These are phyloP conservation scores for Desmodesmus armatus DNA, from an alignment of 139 green algal species.

Conservation along the genomic window DNA sequence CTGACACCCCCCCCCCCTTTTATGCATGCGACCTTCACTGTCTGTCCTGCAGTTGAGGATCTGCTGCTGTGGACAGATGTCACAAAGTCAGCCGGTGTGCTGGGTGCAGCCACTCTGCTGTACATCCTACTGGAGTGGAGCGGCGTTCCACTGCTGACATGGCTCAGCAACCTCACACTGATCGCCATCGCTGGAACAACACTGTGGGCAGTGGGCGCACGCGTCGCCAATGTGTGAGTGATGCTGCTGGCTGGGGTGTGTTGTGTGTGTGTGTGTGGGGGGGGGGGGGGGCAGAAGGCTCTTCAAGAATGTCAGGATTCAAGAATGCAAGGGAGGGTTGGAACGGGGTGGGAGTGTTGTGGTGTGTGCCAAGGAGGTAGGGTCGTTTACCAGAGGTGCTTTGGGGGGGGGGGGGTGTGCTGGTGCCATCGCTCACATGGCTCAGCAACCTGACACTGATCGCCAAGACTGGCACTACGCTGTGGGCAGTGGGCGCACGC, in stretches of 20 bases:
- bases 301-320: too few relatives aligned
- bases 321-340: too few relatives aligned
- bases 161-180: conserved; percentile 31
- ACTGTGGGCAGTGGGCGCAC: conserved; percentile 28
- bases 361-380: too few relatives aligned
- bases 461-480: neutral
- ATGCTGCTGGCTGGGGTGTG: neutral
- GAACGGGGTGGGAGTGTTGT: too few relatives aligned
- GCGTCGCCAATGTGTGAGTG: neutral
- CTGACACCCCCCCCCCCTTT: neutral
- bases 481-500: conserved; percentile 32
- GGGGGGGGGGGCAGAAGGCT: too few relatives aligned
- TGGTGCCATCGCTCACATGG: conserved; percentile 30
- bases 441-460: conserved; percentile 32
- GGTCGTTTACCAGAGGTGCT: too few relatives aligned
- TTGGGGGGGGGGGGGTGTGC: too few relatives aligned
- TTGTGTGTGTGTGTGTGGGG: neutral
- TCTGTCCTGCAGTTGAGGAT: conserved; percentile 42
- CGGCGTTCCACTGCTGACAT: conserved; percentile 36
- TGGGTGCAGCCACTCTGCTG: conserved; percentile 3
- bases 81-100: conserved; percentile 38
- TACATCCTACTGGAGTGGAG: conserved; percentile 51
- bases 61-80: conserved; percentile 46
- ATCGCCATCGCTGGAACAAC: neutral
- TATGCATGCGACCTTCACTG: neutral